phyloP scores from a whole-genome alignment of 805 yeast species.

The Wickerhamiella sorbophila region DNA sequence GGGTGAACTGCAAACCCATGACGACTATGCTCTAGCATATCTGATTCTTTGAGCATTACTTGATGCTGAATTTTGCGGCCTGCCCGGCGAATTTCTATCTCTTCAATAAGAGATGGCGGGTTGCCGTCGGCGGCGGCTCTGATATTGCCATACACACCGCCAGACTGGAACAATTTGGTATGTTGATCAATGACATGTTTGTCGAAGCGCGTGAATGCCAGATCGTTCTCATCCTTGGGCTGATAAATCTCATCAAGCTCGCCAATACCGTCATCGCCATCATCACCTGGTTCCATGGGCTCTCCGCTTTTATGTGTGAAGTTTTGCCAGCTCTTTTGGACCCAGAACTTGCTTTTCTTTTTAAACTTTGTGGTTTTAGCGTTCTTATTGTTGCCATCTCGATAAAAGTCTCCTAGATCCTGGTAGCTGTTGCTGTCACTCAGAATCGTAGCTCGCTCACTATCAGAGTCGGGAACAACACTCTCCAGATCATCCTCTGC shows the following conservation, averaged over 20 bases:
- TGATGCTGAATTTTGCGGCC: slow-evolving; percentile 20
- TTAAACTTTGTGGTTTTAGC: neutral
- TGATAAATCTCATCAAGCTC: slow-evolving; percentile 6
- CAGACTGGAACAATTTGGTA: slow-evolving; percentile 17
- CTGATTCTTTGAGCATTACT: slow-evolving; percentile 18
- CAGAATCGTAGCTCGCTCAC: slow-evolving; percentile 23
- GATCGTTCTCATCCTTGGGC: slow-evolving; percentile 6
- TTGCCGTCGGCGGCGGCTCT: slow-evolving; percentile 11
- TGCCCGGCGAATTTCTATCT: slow-evolving; percentile 25
- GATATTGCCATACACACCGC: slow-evolving; percentile 14
- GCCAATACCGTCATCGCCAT: slow-evolving; percentile 11
- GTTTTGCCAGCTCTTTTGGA: slow-evolving; percentile 3
- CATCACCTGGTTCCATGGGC: slow-evolving; percentile 8
- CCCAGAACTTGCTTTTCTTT: slow-evolving; percentile 1
- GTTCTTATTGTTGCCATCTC: neutral
- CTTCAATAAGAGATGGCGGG: slow-evolving; percentile 26
- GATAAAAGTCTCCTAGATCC: slow-evolving; percentile 3
- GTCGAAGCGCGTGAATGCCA: slow-evolving; percentile 22
- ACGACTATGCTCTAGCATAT: slow-evolving; percentile 8
- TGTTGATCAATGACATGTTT: slow-evolving; percentile 17
- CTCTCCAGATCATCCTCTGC: slow-evolving; percentile 2
- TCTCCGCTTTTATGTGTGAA: slow-evolving; percentile 10
- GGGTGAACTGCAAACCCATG: slow-evolving; percentile 16
- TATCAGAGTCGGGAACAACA: slow-evolving; percentile 5
- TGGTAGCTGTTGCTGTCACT: slow-evolving; percentile 20